Evolutionary conservation across 495 filamentous ascomycete species (phyloP).

Genomic region (Amorphotheca resinae): DNA sequence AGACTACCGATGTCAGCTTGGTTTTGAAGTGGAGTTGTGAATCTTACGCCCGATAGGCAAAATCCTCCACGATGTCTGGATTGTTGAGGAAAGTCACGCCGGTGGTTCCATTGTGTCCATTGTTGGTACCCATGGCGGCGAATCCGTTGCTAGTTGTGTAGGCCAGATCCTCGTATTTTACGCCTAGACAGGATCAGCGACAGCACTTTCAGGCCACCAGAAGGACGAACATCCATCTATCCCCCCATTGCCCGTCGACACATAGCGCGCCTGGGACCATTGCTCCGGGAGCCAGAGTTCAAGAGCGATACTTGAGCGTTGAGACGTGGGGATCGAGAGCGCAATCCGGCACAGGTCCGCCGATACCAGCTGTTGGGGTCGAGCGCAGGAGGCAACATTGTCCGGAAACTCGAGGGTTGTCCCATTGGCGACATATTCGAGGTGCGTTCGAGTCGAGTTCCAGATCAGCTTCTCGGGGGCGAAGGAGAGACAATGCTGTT

Average conservation of each 20-base stretch:
- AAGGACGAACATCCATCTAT: constrained; percentile 33
- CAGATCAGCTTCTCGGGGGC: constrained; percentile 7
- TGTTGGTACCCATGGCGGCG: constrained; percentile 42
- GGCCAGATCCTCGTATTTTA: constrained; percentile 22
- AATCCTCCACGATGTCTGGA: constrained; percentile 37
- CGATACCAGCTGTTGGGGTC: constrained; percentile 29
- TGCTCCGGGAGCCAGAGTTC: constrained; percentile 45
- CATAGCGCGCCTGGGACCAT: constrained; percentile 35
- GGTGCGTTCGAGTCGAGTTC: constrained; percentile 3
- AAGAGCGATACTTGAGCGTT: constrained; percentile 38
- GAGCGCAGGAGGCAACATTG: constrained; percentile 31
- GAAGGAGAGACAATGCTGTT: constrained; percentile 7
- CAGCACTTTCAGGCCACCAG: not conserved
- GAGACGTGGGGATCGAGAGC: constrained; percentile 41
- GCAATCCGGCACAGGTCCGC: constrained; percentile 44
- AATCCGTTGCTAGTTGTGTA: constrained; percentile 35
- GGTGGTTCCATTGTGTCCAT: constrained; percentile 43
- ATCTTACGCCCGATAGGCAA: constrained; percentile 26
- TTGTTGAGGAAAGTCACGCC: constrained; percentile 39
- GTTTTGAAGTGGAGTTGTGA: constrained; percentile 11
- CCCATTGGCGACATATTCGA: constrained; percentile 30
- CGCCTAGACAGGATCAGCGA: constrained; percentile 1
- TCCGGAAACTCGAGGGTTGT: constrained; percentile 37
- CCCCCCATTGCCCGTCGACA: constrained; percentile 46
- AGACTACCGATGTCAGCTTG: constrained; percentile 3